These are phyloP conservation scores for Monilinia vaccinii-corymbosi DNA, from an alignment of 2,329 filamentous ascomycete genomes.

Conservation along the genomic window DNA sequence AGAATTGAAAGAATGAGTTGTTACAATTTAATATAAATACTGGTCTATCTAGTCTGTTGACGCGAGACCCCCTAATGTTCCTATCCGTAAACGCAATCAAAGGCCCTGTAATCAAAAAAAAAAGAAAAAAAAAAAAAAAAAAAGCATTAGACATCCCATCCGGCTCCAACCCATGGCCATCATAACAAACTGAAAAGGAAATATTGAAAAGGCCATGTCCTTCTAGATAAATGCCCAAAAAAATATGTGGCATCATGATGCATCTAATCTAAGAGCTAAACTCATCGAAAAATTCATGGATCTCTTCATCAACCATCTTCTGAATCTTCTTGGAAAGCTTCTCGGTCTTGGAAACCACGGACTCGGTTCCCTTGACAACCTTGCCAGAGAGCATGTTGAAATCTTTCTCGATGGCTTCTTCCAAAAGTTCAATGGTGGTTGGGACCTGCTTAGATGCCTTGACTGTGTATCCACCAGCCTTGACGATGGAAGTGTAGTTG, in stretches of 20 bases:
- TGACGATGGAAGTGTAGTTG: conserved; percentile 81
- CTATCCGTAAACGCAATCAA: conserved; percentile 20
- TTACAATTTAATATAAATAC: conserved; percentile 13
- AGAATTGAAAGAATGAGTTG: conserved; percentile 3
- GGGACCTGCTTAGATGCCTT: conserved; percentile 41
- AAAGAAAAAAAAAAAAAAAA: conserved; percentile 23
- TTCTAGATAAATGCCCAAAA: conserved; percentile 17
- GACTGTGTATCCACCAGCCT: conserved; percentile 61
- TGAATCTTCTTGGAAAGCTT: conserved; percentile 56
- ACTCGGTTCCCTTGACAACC: conserved; percentile 45
- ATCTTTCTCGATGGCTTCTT: conserved; percentile 50
- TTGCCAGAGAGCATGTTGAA: conserved; percentile 46
- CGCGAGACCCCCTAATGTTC: conserved; percentile 8
- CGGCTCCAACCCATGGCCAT: conserved; percentile 25
- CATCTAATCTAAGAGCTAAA: conserved; percentile 22
- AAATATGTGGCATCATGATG: conserved; percentile 14
- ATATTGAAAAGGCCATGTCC: conserved; percentile 14
- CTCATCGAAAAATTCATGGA: conserved; percentile 50
- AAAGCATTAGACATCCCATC: conserved; percentile 25
- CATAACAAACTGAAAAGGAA: conserved; percentile 23
- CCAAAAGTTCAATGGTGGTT: conserved; percentile 49
- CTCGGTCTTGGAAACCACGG: conserved; percentile 47
- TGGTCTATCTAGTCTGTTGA: conserved; percentile 20
- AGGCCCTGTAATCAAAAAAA: conserved; percentile 25
- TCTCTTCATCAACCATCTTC: conserved; percentile 51